These are phyloP conservation scores for Lasiosphaeria ovina DNA, from an alignment of 495 filamentous ascomycete species.

Conservation along the genomic window DNA sequence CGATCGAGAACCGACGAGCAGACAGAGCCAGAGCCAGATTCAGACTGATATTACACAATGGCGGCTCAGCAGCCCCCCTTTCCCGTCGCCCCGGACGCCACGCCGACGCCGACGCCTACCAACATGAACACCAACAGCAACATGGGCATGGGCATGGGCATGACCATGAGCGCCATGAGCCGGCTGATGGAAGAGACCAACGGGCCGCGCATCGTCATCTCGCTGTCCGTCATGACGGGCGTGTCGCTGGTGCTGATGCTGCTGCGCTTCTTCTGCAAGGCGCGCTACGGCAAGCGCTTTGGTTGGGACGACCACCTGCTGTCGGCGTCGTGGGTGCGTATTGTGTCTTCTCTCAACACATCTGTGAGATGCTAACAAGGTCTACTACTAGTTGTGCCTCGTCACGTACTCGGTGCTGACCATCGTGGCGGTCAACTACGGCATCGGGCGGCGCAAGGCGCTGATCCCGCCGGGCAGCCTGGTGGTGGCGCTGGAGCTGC, in stretches of 20 bases:
- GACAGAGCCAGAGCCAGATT: no score
- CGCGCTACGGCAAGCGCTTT: constrained; percentile 14
- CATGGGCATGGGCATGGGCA: no score
- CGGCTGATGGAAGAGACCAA: constrained; percentile 4
- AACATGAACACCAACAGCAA: no score
- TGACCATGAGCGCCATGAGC: no score
- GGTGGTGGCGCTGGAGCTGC: constrained; percentile 11
- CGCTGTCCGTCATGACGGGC: constrained; percentile 18
- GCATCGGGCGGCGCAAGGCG: constrained; percentile 16
- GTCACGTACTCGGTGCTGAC: constrained; percentile 16
- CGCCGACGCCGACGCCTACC: no score
- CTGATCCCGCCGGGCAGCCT: constrained; percentile 9
- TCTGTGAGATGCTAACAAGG: neutral
- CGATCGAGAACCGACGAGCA: no score
- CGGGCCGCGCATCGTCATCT: constrained; percentile 11
- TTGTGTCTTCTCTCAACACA: neutral
- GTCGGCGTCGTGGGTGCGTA: neutral
- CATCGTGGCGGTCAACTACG: constrained; percentile 16
- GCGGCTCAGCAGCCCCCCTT: no score
- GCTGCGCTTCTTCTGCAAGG: constrained; percentile 21
- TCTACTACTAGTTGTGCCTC: constrained; percentile 7
- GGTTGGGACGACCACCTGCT: constrained; percentile 21
- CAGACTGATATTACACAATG: no score
- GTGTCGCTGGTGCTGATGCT: constrained; percentile 18
- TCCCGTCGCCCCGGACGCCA: no score